Evolutionary conservation across 2,329 filamentous ascomycete genomes (phyloP), one percentile per base, ranked within the genome.

Genomic region (Periconia macrospinosa): DNA sequence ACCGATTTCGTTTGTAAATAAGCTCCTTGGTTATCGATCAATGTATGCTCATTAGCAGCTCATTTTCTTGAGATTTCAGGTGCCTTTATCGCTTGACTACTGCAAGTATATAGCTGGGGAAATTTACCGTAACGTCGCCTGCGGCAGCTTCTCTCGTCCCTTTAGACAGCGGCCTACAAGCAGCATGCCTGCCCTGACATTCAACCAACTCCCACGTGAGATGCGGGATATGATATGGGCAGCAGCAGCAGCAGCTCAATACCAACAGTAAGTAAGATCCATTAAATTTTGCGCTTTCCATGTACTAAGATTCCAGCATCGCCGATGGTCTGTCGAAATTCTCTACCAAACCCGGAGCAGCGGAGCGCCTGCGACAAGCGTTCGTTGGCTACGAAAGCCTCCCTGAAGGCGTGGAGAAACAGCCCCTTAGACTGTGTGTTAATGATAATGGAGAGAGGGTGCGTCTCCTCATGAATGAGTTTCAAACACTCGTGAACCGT

Each of bases 151-250:
- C 44, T 17, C 14, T 19, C 30, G 19, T 45, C 17, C 44, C 44
- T 30, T 45, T 30, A 45, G 20, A 43, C 27, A 40, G n/a, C 41
- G 3, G 5, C 15, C 30, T 27, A 20, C 53, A 45, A n/a, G 17
- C 45, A 49, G 44, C n/a, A 56, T 52, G 53, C 40, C 53, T 41
- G 27, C 53, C 17, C 48, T 46, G 6, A 56, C 54, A 3, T 53
- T 53, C 14, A 20, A 43, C 27, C 44, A 49, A 42, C 41, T 53
- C 23, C 47, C 54, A 20, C 37, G 41, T 46, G 54, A 56, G 41
- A 20, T 56, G 40, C 43, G 47, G 41, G 47, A 53, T 33, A 48
- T 56, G 47, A 53, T 56, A 41, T 56, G 54, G 54, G 44, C 30
- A 37, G 40, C 30, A 19, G 54, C 50, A 35, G 47, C 50, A 48